phyloP scores from a whole-genome alignment of 352 stramenopile genomes.

The Globisporangium spiculum region DNA sequence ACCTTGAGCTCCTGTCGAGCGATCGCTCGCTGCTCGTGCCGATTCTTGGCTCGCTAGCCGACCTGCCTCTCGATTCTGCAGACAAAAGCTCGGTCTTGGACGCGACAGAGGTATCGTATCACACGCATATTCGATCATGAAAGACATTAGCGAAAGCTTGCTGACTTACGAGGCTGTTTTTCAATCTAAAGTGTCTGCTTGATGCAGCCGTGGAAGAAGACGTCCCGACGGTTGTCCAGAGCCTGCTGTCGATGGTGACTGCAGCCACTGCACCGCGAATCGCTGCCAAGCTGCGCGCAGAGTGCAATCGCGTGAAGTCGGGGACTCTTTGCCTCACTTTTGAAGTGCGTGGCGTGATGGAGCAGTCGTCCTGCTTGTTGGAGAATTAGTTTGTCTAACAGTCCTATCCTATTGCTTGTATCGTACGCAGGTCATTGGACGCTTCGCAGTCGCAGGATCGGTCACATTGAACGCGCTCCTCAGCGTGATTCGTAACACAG shows the following conservation, averaged over 20 bases:
- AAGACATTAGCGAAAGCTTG: neutral
- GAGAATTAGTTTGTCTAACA: neutral
- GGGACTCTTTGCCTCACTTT: slow-evolving; percentile 54
- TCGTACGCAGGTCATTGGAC: slow-evolving; percentile 41
- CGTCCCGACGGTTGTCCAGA: slow-evolving; percentile 73
- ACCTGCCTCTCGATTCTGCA: slow-evolving; percentile 55
- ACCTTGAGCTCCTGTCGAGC: slow-evolving; percentile 72
- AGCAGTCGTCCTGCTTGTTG: neutral
- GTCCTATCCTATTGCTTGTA: neutral
- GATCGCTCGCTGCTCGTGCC: slow-evolving; percentile 74
- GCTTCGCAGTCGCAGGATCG: slow-evolving; percentile 53
- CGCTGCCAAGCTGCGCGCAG: slow-evolving; percentile 46
- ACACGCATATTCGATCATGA: neutral
- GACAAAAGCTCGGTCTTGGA: slow-evolving; percentile 72
- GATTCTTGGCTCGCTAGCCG: slow-evolving; percentile 71
- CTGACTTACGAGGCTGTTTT: neutral
- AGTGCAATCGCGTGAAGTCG: slow-evolving; percentile 58
- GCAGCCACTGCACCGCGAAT: slow-evolving; percentile 41
- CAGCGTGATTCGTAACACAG: slow-evolving; percentile 37
- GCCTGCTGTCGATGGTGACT: slow-evolving; percentile 70
- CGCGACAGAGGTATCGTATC: slow-evolving; percentile 45
- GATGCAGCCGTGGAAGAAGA: slow-evolving; percentile 75
- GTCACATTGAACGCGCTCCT: slow-evolving; percentile 45
- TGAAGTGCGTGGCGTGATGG: slow-evolving; percentile 22
- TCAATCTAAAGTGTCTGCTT: slow-evolving; percentile 44